Percentiles rank a stretch among this genome's conserved stretches.
These are phyloP conservation scores for Ceratobasidium sp. DNA, from an alignment of 1,284 basidiomycete genomes.

Conservation along the genomic window DNA sequence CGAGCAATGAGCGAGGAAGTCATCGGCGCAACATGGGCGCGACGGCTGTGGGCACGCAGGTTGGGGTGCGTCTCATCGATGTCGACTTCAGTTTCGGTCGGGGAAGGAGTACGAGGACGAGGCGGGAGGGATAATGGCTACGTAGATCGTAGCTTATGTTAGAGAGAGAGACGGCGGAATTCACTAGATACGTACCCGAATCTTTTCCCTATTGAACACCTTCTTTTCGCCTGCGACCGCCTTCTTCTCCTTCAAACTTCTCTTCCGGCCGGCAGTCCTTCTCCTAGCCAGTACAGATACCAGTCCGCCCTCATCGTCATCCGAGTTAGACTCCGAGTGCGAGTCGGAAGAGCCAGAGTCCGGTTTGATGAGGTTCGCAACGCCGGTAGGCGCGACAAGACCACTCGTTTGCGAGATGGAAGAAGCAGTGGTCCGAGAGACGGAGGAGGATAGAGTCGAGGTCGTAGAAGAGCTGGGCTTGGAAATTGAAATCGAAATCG, in stretches of 20 bases:
- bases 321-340: not conserved
- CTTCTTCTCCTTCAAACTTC: not conserved
- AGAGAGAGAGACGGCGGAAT: not conserved
- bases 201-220: slow-evolving; percentile 30
- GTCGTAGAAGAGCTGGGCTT: not conserved
- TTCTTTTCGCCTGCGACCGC: not conserved
- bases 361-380: slow-evolving; percentile 1
- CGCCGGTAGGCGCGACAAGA: not conserved
- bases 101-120: not conserved
- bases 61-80: slow-evolving; percentile 27
- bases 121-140: slow-evolving; percentile 27
- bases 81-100: not conserved
- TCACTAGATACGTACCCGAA: slow-evolving; percentile 16
- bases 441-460: not conserved
- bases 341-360: slow-evolving; percentile 3
- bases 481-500: not conserved
- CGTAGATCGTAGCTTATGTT: not conserved
- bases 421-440: not conserved
- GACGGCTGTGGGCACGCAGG: slow-evolving; percentile 9
- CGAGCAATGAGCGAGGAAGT: not conserved
- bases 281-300: not conserved
- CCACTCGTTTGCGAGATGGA: not conserved
- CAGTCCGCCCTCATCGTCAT: not conserved
- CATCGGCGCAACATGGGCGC: slow-evolving; percentile 11
- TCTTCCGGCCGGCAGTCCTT: no score